Percentiles rank a stretch among this genome's conserved stretches.
These are phyloP conservation scores for Zostera marina DNA, from an alignment of 116 monocot species.

Conservation along the genomic window DNA sequence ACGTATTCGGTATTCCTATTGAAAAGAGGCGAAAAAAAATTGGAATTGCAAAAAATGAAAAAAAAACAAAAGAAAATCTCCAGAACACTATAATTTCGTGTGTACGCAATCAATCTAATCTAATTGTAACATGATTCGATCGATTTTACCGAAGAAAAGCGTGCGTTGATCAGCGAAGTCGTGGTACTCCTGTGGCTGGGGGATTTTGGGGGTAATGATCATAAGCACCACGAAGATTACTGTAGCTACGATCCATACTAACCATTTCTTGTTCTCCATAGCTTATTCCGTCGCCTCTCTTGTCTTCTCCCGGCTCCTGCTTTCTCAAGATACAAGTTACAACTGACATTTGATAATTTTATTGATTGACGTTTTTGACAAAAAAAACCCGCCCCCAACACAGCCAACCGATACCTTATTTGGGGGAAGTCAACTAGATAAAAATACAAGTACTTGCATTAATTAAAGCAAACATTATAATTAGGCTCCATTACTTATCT, in stretches of 20 bases:
- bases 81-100: too few relatives aligned
- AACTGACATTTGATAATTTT: too few relatives aligned
- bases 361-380: too few relatives aligned
- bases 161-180: conserved; percentile 73
- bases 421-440: too few relatives aligned
- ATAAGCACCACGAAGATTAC: conserved; percentile 70
- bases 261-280: conserved; percentile 30
- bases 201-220: conserved; percentile 79
- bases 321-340: background rate
- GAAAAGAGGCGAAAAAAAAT: conserved; percentile 7
- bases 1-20: conserved; percentile 82
- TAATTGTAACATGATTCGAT: too few relatives aligned
- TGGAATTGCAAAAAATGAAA: background rate
- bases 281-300: background rate
- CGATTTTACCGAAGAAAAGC: conserved; percentile 52
- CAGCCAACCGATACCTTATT: too few relatives aligned
- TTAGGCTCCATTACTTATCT: too few relatives aligned
- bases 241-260: conserved; percentile 35
- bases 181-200: conserved; percentile 85
- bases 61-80: too few relatives aligned
- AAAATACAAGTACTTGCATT: too few relatives aligned
- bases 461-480: too few relatives aligned
- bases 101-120: too few relatives aligned
- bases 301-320: background rate
- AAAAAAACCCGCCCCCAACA: too few relatives aligned